Base-by-base conservation (phyloP, 345 rosid species). In the Hibiscus trionum region DNA sequence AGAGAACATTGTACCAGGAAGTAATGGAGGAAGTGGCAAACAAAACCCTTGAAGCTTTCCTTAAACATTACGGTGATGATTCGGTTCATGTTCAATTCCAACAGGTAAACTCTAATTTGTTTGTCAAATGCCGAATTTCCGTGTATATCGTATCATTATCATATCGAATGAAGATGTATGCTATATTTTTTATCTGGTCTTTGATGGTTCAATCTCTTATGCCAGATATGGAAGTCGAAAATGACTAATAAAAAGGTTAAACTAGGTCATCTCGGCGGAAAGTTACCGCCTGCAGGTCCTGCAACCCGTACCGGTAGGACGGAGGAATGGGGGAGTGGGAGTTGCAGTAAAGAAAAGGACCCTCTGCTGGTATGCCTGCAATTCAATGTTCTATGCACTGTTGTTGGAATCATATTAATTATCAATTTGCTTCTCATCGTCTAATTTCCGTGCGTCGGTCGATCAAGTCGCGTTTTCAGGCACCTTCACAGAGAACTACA, bases 171-270 rank as follows among this genome's bases (percentile, higher is more conserved):
- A 47, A 47, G 52, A 47, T 7, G n/a, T 19, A 42, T 64, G 15
- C 29, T 39, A 19, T 35, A 6, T 6, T 39, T 42, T 39, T 64
- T 47, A 24, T 26, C 8, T 65, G 11, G 24, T 27, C 24, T 26
- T 14, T 65, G 5, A 42, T 66, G 42, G 47, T 26, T 16, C 14
- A 27, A 67, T 49, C 57, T 67, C 17, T 49, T 26, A 24, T 26
- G 7, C 24, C 39, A 67, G 71, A 57, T 15, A 67, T 67, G 71
- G 71, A 49, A 47, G 39, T 67, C 27, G 26, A 67, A 67, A 47
- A 8, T 67, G 39, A 47, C 16, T 42, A 26, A 67, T 0, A 26
- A 47, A 3, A 26, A 26, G 1, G 70, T 12, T 47, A 26, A 27
- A 49, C 14, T 9, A 14, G 39, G 24, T 27, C 14, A 11, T n/a